phyloP scores from a whole-genome alignment of 768 basidiomycete species.

The Lyophyllum atratum region DNA sequence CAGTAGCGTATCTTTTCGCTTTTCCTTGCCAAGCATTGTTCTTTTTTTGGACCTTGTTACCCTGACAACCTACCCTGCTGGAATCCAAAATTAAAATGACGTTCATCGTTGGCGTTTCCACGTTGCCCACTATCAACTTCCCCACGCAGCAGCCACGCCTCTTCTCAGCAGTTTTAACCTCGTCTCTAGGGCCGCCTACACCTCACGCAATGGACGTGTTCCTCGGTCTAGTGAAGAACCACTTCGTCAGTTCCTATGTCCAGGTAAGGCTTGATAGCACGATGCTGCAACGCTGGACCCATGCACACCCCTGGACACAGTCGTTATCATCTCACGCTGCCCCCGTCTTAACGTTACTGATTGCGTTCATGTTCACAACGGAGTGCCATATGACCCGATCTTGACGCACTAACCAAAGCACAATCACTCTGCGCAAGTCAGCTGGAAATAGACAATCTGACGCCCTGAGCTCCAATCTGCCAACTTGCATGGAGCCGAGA shows the following conservation, averaged over 20 bases:
- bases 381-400: neutral
- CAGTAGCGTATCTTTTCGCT: neutral
- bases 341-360: neutral
- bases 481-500: too few species aligned
- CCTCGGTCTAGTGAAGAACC: neutral
- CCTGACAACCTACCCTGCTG: neutral
- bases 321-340: neutral
- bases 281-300: neutral
- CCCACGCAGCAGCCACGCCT: neutral
- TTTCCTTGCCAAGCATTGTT: neutral
- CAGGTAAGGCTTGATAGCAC: neutral
- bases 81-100: neutral
- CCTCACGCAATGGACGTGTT: neutral
- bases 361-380: neutral
- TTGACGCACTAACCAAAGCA: neutral
- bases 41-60: neutral
- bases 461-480: too few species aligned
- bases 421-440: neutral
- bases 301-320: neutral
- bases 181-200: neutral
- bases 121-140: neutral
- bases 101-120: neutral
- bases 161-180: neutral
- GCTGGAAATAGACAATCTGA: neutral
- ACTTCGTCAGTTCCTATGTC: neutral